Evolutionary conservation across 495 filamentous ascomycete genomes (phyloP).

Genomic region (Hyaloscypha finlandica): DNA sequence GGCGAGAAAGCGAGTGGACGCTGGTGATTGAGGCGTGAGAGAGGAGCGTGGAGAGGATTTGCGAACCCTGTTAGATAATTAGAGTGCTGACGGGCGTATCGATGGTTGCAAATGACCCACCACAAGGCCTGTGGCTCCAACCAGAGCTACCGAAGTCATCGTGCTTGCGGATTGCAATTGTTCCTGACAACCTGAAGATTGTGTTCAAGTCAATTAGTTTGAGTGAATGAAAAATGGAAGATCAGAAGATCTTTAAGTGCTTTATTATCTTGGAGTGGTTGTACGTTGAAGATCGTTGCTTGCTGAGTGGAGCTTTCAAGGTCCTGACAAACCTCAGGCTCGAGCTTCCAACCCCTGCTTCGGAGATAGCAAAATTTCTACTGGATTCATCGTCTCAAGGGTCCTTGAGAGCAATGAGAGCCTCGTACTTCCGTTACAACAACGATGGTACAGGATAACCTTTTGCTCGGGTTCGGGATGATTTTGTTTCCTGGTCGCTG

Average conservation of each 20-base stretch:
- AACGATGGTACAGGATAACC: not conserved
- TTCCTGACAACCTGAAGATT: not conserved
- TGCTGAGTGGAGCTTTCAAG: not conserved
- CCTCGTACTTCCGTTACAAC: not conserved
- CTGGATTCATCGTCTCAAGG: not conserved
- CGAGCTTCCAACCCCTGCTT: not conserved
- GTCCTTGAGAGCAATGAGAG: not conserved
- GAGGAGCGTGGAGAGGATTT: constrained; percentile 53
- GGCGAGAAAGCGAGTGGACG: constrained; percentile 42
- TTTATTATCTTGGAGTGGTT: not conserved
- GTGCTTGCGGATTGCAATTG: not conserved
- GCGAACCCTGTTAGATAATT: constrained; percentile 37
- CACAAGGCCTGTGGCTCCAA: constrained; percentile 32
- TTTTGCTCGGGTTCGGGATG: not conserved
- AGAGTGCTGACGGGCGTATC: not conserved
- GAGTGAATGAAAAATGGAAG: not conserved
- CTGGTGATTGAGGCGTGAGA: constrained; percentile 29
- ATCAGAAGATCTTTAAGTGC: not conserved
- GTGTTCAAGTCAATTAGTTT: not conserved
- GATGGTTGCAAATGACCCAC: constrained; percentile 8
- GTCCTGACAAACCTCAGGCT: not conserved
- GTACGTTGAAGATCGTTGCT: not conserved
- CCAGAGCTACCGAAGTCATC: constrained; percentile 29
- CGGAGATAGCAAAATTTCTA: not conserved
- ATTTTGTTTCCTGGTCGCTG: too few species aligned